phyloP scores from a whole-genome alignment of 2,329 filamentous ascomycete species.

The Xylariaceae sp. region DNA sequence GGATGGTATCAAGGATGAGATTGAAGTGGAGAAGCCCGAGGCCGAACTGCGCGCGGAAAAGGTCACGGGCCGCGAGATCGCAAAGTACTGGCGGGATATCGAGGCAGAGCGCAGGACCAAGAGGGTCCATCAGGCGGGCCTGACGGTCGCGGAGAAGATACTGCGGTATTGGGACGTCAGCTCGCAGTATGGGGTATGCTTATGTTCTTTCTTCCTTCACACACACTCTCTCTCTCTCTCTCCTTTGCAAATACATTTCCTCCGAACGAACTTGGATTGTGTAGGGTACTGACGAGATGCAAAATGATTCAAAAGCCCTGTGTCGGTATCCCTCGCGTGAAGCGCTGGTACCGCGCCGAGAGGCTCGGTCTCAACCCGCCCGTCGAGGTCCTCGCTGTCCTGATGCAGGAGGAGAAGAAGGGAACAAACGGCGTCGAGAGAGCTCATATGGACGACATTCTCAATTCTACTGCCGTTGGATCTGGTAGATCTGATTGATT shows the following conservation, averaged over 20 bases:
- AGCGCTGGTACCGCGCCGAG: slow-evolving; percentile 84
- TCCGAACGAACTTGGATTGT: too few species aligned
- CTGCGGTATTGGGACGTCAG: slow-evolving; percentile 89
- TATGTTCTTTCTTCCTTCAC: not conserved
- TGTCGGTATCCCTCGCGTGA: slow-evolving; percentile 73
- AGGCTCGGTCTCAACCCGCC: slow-evolving; percentile 79
- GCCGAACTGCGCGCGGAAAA: slow-evolving; percentile 55
- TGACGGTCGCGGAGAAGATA: slow-evolving; percentile 76
- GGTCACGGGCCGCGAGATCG: slow-evolving; percentile 63
- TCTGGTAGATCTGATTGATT: slow-evolving; percentile 16
- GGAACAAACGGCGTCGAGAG: slow-evolving; percentile 51
- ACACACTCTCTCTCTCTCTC: too few species aligned
- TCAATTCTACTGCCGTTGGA: slow-evolving; percentile 44
- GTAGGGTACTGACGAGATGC: too few species aligned
- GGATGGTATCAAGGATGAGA: too few species aligned
- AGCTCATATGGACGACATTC: slow-evolving; percentile 68
- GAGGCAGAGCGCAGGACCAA: slow-evolving; percentile 63
- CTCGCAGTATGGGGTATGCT: slow-evolving; percentile 79
- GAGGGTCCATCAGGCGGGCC: slow-evolving; percentile 69
- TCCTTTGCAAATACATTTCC: slow-evolving; percentile 26
- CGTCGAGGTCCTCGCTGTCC: slow-evolving; percentile 80
- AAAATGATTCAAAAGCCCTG: too few species aligned
- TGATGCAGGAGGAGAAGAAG: slow-evolving; percentile 64
- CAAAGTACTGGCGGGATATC: slow-evolving; percentile 69
- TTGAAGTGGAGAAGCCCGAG: slow-evolving; percentile 48